phyloP scores from a whole-genome alignment of 225 moss, liverwort and hornwort species.

The Antitrichia curtipendula region DNA sequence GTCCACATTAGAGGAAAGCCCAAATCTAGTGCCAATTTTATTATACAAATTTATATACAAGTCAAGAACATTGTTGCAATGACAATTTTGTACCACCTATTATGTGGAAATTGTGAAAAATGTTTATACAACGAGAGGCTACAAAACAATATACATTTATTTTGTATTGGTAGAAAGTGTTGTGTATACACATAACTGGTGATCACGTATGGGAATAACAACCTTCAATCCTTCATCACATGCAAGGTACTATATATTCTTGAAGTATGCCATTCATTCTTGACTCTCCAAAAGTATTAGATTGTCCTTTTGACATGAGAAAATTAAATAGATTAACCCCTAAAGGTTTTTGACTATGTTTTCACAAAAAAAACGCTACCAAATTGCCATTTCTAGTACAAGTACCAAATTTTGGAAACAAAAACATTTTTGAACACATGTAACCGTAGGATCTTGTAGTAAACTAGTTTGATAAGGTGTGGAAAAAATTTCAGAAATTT shows the following conservation, averaged over 20 bases:
- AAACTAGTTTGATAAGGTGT: too few species aligned
- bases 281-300: accelerated
- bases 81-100: background rate
- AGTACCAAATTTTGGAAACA: too few species aligned
- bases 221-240: background rate
- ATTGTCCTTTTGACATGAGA: accelerated
- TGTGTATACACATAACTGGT: background rate
- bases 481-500: too few species aligned
- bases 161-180: background rate
- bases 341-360: too few species aligned
- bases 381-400: too few species aligned
- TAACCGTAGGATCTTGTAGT: too few species aligned
- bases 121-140: background rate
- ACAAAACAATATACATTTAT: background rate
- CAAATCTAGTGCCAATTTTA: background rate
- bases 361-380: too few species aligned
- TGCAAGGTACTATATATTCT: accelerated
- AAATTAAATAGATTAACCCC: background rate
- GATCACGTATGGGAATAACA: background rate
- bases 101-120: background rate
- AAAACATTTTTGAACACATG: too few species aligned
- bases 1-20: too few species aligned
- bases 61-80: background rate
- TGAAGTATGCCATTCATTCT: background rate
- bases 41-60: background rate